Percentiles rank a stretch among this genome's conserved stretches.
phyloP scores from a whole-genome alignment of 192 early-diverging fungal genomes.

The Gryganskiella cystojenkinii region DNA sequence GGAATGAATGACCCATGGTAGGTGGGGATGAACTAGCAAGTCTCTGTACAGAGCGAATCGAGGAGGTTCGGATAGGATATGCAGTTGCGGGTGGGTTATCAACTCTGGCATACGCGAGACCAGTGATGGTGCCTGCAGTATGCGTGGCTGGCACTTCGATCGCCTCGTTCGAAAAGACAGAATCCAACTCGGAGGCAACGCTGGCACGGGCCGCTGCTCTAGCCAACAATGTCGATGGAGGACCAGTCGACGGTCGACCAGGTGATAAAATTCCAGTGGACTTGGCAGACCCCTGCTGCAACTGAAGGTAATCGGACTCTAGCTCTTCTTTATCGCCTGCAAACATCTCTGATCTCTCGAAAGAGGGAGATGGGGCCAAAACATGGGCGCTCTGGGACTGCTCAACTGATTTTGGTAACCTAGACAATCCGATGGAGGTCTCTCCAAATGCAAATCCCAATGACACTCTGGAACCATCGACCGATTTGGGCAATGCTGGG shows the following conservation, averaged over 20 bases:
- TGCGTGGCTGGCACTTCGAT: background rate
- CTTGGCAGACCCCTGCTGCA: background rate
- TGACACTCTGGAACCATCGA: conserved; percentile 13
- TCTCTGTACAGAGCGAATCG: conserved; percentile 5
- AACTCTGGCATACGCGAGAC: background rate
- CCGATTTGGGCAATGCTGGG: conserved; percentile 22
- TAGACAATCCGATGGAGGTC: no score
- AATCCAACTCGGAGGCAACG: conserved; percentile 24
- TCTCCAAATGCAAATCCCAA: conserved; percentile 35
- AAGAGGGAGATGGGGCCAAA: no score
- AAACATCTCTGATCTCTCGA: no score
- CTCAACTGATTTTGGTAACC: no score
- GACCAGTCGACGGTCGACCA: conserved; percentile 32
- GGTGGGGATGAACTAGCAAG: conserved; percentile 23
- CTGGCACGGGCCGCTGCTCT: conserved; percentile 36
- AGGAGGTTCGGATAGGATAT: conserved; percentile 8
- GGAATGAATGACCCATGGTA: background rate
- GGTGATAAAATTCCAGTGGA: conserved; percentile 10
- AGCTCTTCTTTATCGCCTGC: no score
- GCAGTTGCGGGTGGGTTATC: conserved; percentile 9
- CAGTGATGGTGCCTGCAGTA: background rate
- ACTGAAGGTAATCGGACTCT: no score
- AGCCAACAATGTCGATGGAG: conserved; percentile 37
- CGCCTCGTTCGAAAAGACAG: conserved; percentile 4
- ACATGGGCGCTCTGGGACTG: background rate